phyloP scores from a whole-genome alignment of 371 early-diverging fungal species.

The Thermomucor indicae-seudaticae region DNA sequence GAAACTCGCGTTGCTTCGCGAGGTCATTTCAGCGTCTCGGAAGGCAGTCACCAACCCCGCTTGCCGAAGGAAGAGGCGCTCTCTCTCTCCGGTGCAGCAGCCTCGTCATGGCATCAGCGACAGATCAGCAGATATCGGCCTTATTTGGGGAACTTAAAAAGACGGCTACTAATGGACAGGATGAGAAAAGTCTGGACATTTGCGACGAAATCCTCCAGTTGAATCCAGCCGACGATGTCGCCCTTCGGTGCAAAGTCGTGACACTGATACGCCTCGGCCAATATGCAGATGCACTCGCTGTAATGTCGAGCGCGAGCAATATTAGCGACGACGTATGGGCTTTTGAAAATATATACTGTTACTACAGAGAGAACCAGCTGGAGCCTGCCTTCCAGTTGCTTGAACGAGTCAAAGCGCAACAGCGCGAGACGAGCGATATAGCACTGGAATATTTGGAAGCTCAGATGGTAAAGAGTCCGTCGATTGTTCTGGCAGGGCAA shows the following conservation, averaged over 20 bases:
- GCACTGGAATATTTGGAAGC: conserved; percentile 59
- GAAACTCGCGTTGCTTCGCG: too few species aligned
- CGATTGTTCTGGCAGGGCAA: too few species aligned
- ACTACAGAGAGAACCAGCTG: conserved; percentile 65
- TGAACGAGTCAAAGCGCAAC: conserved; percentile 24
- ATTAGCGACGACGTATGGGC: conserved; percentile 37
- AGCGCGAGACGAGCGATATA: conserved; percentile 17
- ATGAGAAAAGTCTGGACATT: conserved; percentile 29
- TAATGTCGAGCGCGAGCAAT: conserved; percentile 45
- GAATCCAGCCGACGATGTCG: conserved; percentile 46
- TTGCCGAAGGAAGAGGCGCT: too few species aligned
- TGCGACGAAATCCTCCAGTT: conserved; percentile 46
- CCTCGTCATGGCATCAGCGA: conserved; percentile 6
- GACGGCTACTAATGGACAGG: conserved; percentile 26
- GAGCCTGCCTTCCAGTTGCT: conserved; percentile 53
- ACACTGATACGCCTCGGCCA: conserved; percentile 68
- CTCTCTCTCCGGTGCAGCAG: too few species aligned
- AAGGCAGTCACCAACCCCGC: too few species aligned
- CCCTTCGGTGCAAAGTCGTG: conserved; percentile 61
- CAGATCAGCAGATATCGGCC: conserved; percentile 2
- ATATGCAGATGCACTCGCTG: conserved; percentile 58
- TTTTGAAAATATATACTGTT: conserved; percentile 70
- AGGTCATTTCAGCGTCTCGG: too few species aligned
- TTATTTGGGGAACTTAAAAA: conserved; percentile 31
- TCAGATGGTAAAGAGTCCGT: conserved; percentile 69